Evolutionary conservation across 2,329 filamentous ascomycete genomes (phyloP).

Genomic region (Fusarium abutilonis): DNA sequence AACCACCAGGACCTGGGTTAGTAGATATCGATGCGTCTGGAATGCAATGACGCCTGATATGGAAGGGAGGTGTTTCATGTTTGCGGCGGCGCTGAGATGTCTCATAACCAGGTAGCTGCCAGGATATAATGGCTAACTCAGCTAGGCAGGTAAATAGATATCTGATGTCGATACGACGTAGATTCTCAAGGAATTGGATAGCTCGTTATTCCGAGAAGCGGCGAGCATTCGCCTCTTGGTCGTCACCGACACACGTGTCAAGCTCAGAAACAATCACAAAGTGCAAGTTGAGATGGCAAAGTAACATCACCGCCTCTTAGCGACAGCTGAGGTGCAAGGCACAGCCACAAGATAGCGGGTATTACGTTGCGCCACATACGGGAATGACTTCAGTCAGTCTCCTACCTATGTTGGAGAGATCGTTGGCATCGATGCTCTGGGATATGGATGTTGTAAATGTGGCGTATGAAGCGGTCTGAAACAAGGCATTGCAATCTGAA

Average conservation of each 20-base stretch:
- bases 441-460: neutral
- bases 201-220: slow-evolving; percentile 1
- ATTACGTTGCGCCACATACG: slow-evolving; percentile 26
- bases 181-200: neutral
- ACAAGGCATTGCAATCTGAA: slow-evolving; percentile 23
- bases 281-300: neutral
- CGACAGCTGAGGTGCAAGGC: neutral
- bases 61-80: no score
- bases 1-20: no score
- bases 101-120: no score
- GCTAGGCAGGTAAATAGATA: no score
- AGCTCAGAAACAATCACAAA: slow-evolving; percentile 10
- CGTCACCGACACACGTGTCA: slow-evolving; percentile 29
- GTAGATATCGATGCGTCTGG: no score
- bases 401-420: neutral
- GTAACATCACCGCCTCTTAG: slow-evolving; percentile 7
- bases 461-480: slow-evolving; percentile 21
- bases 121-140: no score
- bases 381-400: slow-evolving; percentile 4
- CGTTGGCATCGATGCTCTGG: neutral
- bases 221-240: neutral
- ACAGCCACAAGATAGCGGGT: slow-evolving; percentile 22
- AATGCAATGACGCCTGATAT: no score
- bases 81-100: no score
- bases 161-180: neutral